Evolutionary conservation across 2,329 filamentous ascomycete genomes (phyloP).

Genomic region (Colletotrichum sp.): DNA sequence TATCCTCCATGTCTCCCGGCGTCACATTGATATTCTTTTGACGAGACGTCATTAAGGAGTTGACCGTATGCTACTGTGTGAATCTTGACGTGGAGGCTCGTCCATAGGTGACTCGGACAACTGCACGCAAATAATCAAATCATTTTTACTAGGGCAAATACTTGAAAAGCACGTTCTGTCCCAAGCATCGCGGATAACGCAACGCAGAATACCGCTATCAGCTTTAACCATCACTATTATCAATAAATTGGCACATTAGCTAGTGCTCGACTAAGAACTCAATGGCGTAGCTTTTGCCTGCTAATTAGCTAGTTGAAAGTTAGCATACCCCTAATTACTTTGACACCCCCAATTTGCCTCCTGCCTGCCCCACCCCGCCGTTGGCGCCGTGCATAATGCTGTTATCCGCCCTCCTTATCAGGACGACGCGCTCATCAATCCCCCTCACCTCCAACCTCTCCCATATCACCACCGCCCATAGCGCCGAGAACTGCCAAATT

Average conservation of each 20-base stretch:
- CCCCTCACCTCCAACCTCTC: background rate
- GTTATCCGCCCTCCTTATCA: background rate
- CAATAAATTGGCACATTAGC: background rate
- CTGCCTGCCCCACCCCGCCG: slow-evolving; percentile 16
- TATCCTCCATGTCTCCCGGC: background rate
- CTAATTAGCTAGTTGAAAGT: background rate
- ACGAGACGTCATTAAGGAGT: background rate
- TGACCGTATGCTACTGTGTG: background rate
- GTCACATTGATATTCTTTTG: background rate
- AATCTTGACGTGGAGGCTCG: background rate
- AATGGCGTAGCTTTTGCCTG: background rate
- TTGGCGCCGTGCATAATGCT: slow-evolving; percentile 19
- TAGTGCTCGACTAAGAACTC: background rate
- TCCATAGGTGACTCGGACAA: background rate
- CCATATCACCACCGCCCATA: background rate
- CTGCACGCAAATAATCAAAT: background rate
- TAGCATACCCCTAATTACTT: background rate
- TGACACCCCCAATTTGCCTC: background rate
- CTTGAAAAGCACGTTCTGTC: background rate
- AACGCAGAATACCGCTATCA: background rate
- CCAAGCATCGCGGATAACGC: background rate
- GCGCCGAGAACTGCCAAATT: background rate
- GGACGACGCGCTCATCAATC: background rate
- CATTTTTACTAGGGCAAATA: background rate
- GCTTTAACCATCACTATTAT: background rate